These are phyloP conservation scores for Aspergillus thermomutatus DNA, from an alignment of 2,329 filamentous ascomycete species.

Conservation along the genomic window DNA sequence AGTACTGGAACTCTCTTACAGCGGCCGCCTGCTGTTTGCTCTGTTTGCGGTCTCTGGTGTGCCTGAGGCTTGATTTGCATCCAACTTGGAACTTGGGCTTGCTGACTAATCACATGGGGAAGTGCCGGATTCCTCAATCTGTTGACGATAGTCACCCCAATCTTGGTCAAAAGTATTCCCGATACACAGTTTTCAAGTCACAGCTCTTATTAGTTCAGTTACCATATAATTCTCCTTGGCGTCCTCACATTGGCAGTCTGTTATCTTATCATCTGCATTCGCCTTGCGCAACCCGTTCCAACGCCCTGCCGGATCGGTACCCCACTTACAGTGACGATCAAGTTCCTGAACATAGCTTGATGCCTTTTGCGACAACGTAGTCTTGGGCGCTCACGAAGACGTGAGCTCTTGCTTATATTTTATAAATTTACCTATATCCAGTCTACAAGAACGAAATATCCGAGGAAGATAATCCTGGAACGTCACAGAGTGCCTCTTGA, in stretches of 20 bases:
- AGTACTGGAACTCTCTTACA: slow-evolving; percentile 38
- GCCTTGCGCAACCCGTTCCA: not conserved
- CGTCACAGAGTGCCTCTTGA: slow-evolving; percentile 14
- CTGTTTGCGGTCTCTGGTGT: slow-evolving; percentile 24
- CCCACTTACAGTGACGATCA: not conserved
- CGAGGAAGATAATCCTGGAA: not conserved
- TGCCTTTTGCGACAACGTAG: slow-evolving; percentile 1
- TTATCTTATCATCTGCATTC: not conserved
- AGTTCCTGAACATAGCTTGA: not conserved
- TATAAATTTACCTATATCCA: not conserved
- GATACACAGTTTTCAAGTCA: not conserved
- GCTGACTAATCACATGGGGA: slow-evolving; percentile 11
- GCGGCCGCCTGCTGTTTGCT: slow-evolving; percentile 24
- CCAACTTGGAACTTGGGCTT: slow-evolving; percentile 13
- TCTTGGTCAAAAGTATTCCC: not conserved
- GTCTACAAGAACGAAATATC: not conserved
- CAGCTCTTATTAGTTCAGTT: not conserved
- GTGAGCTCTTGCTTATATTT: not conserved
- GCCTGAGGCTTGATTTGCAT: slow-evolving; percentile 19
- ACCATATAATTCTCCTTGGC: not conserved
- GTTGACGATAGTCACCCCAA: not conserved
- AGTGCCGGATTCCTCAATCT: not conserved
- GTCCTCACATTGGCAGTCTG: not conserved
- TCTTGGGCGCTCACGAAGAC: not conserved
- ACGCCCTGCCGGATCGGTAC: not conserved